These are phyloP conservation scores for Pleoardoris graminearum DNA, from an alignment of 2,329 filamentous ascomycete genomes.

Conservation along the genomic window DNA sequence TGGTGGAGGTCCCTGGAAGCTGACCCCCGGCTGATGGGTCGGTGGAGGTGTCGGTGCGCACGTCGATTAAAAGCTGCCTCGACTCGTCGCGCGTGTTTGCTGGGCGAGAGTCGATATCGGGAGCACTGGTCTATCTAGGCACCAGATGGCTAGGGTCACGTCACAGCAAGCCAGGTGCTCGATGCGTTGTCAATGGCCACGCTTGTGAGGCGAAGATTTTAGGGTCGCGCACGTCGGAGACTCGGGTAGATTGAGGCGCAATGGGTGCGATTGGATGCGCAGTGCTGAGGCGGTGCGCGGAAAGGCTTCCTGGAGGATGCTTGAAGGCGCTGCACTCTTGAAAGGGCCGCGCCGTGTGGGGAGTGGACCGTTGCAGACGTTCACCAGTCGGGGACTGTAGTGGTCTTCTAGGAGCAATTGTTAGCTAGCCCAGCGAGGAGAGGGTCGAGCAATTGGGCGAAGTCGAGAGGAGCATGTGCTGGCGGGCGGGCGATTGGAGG, in stretches of 20 bases:
- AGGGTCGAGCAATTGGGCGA: constrained; percentile 44
- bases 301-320: constrained; percentile 13
- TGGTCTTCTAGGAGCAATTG: constrained; percentile 35
- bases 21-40: constrained; percentile 23
- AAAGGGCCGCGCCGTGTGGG: constrained; percentile 44
- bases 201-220: constrained; percentile 43
- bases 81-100: constrained; percentile 37
- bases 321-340: constrained; percentile 26
- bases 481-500: constrained; percentile 46
- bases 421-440: constrained; percentile 40
- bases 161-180: constrained; percentile 43
- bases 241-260: constrained; percentile 39
- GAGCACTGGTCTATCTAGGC: constrained; percentile 35
- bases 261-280: constrained; percentile 28
- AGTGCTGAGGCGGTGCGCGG: constrained; percentile 40
- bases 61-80: constrained; percentile 28
- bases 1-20: constrained; percentile 26
- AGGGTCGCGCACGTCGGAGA: constrained; percentile 35
- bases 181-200: constrained; percentile 51
- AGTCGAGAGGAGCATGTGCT: constrained; percentile 43
- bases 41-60: constrained; percentile 20
- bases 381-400: constrained; percentile 39
- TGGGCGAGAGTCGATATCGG: constrained; percentile 34
- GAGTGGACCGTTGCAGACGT: constrained; percentile 37
- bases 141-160: constrained; percentile 40